phyloP scores from a whole-genome alignment of 768 basidiomycete genomes.

The Mycena epipterygia region DNA sequence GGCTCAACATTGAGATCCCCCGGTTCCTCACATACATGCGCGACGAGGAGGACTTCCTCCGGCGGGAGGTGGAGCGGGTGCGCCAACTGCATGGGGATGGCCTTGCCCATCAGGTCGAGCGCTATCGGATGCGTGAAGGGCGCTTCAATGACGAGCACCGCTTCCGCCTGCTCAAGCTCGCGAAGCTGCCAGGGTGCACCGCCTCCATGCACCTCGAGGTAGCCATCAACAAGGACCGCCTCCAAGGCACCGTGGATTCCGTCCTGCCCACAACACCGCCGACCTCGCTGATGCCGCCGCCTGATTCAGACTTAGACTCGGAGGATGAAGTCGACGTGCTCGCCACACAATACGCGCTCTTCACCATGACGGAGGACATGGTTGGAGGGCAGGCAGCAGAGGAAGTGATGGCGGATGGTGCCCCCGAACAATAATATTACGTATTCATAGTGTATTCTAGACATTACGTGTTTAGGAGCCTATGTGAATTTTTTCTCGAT shows the following conservation, averaged over 20 bases:
- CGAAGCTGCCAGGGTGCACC: background rate
- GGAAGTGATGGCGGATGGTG: no score
- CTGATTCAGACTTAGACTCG: background rate
- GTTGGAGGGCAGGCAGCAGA: background rate
- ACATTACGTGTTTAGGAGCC: no score
- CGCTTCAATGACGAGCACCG: background rate
- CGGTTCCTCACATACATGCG: conserved; percentile 34
- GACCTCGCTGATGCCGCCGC: background rate
- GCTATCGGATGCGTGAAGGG: background rate
- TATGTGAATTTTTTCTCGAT: no score
- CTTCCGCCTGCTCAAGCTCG: background rate
- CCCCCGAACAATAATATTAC: no score
- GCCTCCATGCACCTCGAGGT: background rate
- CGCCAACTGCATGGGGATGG: background rate
- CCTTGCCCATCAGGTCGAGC: background rate
- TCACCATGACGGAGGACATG: background rate
- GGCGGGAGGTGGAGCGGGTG: background rate
- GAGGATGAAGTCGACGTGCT: background rate
- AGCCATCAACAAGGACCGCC: background rate
- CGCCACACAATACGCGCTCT: background rate
- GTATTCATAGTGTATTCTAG: no score
- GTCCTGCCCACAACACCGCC: background rate
- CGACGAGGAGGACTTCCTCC: no score
- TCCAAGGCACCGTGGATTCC: background rate
- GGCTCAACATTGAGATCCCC: conserved; percentile 39